A percentile compares a stretch with the other conserved stretches of the same genome.
phyloP scores from a whole-genome alignment of 345 rosid genomes.

The Luvunga scandens region DNA sequence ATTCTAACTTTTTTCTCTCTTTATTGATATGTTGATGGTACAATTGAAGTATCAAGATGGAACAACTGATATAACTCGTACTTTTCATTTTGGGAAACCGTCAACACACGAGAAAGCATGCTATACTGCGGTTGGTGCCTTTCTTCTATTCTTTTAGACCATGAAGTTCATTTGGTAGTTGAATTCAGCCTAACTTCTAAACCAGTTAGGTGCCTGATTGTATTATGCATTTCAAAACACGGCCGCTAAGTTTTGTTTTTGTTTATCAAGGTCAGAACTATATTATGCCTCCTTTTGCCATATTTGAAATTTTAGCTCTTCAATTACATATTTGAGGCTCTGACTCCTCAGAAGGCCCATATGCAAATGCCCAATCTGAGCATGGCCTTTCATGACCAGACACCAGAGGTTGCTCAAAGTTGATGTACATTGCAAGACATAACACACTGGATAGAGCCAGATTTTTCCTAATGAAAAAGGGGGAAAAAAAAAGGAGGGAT shows the following conservation, averaged over 20 bases:
- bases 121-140: slow-evolving; percentile 69
- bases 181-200: neutral
- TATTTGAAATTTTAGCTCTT: neutral
- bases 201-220: neutral
- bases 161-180: neutral
- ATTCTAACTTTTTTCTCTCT: slow-evolving; percentile 8
- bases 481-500: too few relatives aligned
- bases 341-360: neutral
- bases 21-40: slow-evolving; percentile 23
- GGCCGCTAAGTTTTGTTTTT: neutral
- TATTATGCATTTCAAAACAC: neutral
- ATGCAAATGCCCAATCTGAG: too few relatives aligned
- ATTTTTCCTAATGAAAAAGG: too few relatives aligned
- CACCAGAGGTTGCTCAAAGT: too few relatives aligned
- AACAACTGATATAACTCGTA: slow-evolving; percentile 93
- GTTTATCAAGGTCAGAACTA: neutral
- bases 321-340: neutral
- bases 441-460: too few relatives aligned
- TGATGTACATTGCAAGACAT: neutral
- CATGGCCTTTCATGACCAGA: too few relatives aligned
- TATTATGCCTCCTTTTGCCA: neutral
- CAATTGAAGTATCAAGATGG: slow-evolving; percentile 85
- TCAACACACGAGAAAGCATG: slow-evolving; percentile 84
- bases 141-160: neutral
- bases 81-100: slow-evolving; percentile 95